Percentiles rank a stretch among this genome's conserved stretches.
These are phyloP conservation scores for Chaetoceros muelleri DNA, from an alignment of 108 stramenopile species.

Conservation along the genomic window DNA sequence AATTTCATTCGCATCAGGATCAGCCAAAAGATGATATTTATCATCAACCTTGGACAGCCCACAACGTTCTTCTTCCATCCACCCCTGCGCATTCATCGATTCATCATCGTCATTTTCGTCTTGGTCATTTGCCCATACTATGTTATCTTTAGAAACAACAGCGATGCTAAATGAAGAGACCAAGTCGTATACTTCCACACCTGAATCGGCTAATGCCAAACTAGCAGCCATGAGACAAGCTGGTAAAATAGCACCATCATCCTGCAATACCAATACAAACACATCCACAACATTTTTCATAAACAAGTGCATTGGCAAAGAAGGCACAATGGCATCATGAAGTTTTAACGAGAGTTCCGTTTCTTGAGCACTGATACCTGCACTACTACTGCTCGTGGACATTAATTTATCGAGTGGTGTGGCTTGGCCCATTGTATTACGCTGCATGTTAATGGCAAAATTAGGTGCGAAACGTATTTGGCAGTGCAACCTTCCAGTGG, in stretches of 20 bases:
- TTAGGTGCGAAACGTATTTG: conserved; percentile 52
- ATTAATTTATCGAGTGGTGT: conserved; percentile 22
- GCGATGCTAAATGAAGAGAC: conserved; percentile 55
- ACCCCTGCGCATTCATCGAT: not conserved
- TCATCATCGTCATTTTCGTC: conserved; percentile 3
- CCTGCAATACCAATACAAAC: conserved; percentile 61
- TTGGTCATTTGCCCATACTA: conserved; percentile 6
- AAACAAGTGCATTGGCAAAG: conserved; percentile 25
- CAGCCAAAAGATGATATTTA: conserved; percentile 31
- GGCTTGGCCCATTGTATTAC: conserved; percentile 17
- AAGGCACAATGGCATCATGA: conserved; percentile 37
- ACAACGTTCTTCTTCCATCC: conserved; percentile 2
- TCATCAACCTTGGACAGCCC: not conserved
- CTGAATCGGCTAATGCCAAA: conserved; percentile 65
- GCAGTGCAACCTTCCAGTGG: conserved; percentile 22
- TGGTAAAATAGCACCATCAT: conserved; percentile 63
- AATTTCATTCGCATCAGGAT: conserved; percentile 55
- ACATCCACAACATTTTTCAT: conserved; percentile 50
- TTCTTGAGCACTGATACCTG: conserved; percentile 26
- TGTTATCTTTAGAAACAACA: conserved; percentile 8
- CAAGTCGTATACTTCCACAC: conserved; percentile 52
- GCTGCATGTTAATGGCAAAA: conserved; percentile 32
- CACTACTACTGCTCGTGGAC: conserved; percentile 20
- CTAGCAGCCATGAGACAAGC: conserved; percentile 53
- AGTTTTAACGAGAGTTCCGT: conserved; percentile 39